Base-by-base conservation (phyloP, 2,329 filamentous ascomycete species). In the Venturia carpophila region DNA sequence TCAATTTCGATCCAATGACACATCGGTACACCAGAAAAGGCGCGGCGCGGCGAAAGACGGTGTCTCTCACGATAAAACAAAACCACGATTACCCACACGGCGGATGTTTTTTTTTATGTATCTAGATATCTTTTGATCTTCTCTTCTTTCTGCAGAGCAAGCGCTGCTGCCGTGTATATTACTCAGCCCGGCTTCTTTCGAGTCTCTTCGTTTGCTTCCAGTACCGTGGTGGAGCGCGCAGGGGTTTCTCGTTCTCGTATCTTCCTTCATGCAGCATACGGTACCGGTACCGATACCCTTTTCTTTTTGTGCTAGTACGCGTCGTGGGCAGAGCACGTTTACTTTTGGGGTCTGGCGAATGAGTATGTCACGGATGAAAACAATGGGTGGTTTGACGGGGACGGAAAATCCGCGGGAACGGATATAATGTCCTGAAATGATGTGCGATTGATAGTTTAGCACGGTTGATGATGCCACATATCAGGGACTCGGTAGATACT, bases 51-150 rank as follows among this genome's bases (percentile, higher is more conserved):
- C 47, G 47, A 27, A 58, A 58, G 52, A 58, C 30, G 52, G 52
- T n/a, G 37, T 37, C 27, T 58, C 52, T 58, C 52, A 37, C 52
- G 52, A 58, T 30, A 30, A 34, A 58, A 58, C 47, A 58, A 56
- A 58, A n/a, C 3, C 10, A 58, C 52, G 52, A 58, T 27, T 58
- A 58, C 52, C 52, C 52, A 58, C 52, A 58, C 19, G 52, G 52
- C 52, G 27, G 37, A 30, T 11, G 1, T n/a, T 37, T 58, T 34
- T 37, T n/a, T 58, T 37, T n/a, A 30, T n/a, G 9, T 58, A 30
- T n/a, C 19, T 58, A 11, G 52, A 13, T n/a, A 7, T 58, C 17
- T 34, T 37, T 37, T 58, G 1, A 3, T 37, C 52, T 58, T 58
- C 52, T n/a, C 15, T 58, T 58, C 30, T 15, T 58, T 58, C 30